Base-by-base conservation (phyloP, 1,139 yeast species). In the Pichia sp. region DNA sequence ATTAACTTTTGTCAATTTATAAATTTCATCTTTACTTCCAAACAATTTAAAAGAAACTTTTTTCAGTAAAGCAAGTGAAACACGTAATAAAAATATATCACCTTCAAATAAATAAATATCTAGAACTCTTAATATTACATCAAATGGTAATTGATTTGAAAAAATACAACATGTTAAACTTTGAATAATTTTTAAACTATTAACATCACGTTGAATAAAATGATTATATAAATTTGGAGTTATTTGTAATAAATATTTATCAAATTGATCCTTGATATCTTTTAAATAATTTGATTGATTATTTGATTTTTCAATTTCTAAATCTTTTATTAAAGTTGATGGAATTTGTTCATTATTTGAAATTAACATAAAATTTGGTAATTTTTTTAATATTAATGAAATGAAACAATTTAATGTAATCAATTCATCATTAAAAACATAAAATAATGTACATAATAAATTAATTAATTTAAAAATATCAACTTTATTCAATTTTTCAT, bases 51-150 rank as follows among this genome's bases (percentile, higher is more conserved):
- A 78, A 43, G 75, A 76, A 32, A 76, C 63, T 43, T 70, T 67
- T 30, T 69, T 67, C 45, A 82, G 60, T 11, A 79, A 61, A 0
- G 79, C 83, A 8, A 81, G 60, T 1, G 74, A 70, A 25, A 71
- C 72, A 31, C 79, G 70, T 49, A 74, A 65, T 45, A 79, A 59
- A 54, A 76, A 73, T 2, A 72, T 65, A 54, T 78, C 83, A 3
- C 81, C 80, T 58, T 82, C 87, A 59, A 81, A 81, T n/a, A 80
- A 62, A 59, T 72, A 73, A 7, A 81, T 69, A 59, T 83, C 89
- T 54, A 84, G 59, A 7, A 82, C 58, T 9, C 78, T 65, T 25
- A 70, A 45, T 4, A 52, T 35, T 2, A 53, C 47, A 32, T 58
- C 61, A 18, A 61, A 50, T 39, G 50, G 44, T 27, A 62, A 51